phyloP scores from a whole-genome alignment of 2,329 filamentous ascomycete genomes.

The Sclerotinia subarctica region DNA sequence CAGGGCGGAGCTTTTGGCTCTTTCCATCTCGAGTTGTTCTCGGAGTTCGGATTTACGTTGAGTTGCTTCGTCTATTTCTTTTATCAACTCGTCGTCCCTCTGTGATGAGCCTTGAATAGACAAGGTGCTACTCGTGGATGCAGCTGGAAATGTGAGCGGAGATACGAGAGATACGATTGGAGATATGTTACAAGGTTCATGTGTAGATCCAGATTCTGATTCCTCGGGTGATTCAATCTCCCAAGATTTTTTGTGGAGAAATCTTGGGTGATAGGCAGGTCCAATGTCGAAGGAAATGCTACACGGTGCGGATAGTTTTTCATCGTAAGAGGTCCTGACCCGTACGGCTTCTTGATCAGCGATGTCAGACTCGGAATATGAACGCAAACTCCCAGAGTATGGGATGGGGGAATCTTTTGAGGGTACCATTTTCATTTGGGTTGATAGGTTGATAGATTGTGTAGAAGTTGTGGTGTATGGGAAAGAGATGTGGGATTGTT shows the following conservation, averaged over 20 bases:
- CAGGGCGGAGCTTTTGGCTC: background rate
- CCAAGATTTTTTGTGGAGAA: background rate
- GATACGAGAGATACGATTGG: background rate
- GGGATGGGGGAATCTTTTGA: background rate
- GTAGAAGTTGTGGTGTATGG: background rate
- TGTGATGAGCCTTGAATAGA: background rate
- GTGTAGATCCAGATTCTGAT: background rate
- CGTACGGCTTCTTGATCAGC: background rate
- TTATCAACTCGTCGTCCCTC: background rate
- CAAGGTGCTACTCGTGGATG: background rate
- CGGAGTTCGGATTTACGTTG: background rate
- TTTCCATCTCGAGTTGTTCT: slow-evolving; percentile 9
- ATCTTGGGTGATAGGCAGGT: background rate
- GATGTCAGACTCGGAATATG: background rate
- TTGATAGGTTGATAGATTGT: background rate
- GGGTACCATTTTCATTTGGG: background rate
- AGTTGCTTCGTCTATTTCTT: background rate
- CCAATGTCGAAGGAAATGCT: background rate
- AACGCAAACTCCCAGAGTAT: background rate
- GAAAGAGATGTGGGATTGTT: background rate
- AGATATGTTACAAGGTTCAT: background rate
- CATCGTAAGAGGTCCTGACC: background rate
- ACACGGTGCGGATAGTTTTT: background rate
- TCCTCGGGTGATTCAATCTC: background rate
- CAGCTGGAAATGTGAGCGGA: background rate